phyloP scores from a whole-genome alignment of 306 rosid genomes.

The Purshia tridentata region DNA sequence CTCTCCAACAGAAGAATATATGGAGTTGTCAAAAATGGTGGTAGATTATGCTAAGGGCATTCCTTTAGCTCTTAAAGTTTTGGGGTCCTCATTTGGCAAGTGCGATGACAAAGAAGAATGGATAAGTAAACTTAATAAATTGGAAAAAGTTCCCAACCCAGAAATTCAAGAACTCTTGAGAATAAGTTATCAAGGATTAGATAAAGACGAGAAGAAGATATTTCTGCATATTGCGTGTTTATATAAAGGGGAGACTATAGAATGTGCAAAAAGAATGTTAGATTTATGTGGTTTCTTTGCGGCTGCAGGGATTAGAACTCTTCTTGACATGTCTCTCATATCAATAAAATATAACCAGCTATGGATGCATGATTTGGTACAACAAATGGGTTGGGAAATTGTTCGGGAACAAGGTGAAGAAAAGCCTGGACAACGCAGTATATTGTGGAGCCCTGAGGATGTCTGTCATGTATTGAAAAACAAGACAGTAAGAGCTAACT shows the following conservation, averaged over 20 bases:
- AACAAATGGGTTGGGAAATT: constrained; percentile 32
- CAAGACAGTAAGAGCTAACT: constrained; percentile 7
- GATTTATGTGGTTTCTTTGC: constrained; percentile 24
- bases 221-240: constrained; percentile 38
- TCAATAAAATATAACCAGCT: not conserved
- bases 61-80: not conserved
- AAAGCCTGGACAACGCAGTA: not conserved
- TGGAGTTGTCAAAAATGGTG: not conserved
- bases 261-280: constrained; percentile 11
- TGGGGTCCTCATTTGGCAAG: not conserved
- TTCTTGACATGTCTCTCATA: constrained; percentile 35
- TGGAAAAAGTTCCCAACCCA: not conserved
- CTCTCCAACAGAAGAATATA: not conserved
- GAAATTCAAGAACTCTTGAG: not conserved
- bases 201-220: constrained; percentile 21
- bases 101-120: not conserved
- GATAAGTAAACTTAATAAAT: not conserved
- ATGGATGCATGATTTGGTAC: constrained; percentile 38
- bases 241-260: constrained; percentile 31
- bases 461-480: constrained; percentile 22
- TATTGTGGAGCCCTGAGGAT: constrained; percentile 22
- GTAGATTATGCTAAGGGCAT: constrained; percentile 11
- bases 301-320: constrained; percentile 29
- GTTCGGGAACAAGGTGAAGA: constrained; percentile 15
- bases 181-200: constrained; percentile 25